Evolutionary conservation across 768 basidiomycete species (phyloP).

Genomic region (Boletus sp.): DNA sequence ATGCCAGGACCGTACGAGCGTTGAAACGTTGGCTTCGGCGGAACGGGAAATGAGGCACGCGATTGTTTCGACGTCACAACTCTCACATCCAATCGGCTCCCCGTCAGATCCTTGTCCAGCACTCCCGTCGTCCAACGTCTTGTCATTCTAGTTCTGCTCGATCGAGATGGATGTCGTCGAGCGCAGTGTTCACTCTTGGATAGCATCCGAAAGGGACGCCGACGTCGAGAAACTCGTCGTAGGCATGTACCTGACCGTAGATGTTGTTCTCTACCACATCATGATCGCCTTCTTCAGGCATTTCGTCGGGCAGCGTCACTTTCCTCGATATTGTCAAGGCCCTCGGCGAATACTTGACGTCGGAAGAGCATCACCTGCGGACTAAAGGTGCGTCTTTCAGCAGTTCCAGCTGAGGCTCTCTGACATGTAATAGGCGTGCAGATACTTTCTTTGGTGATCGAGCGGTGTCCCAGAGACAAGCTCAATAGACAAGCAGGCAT

Average conservation of each 20-base stretch:
- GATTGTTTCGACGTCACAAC: slow-evolving; percentile 1
- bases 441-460: slow-evolving; percentile 72
- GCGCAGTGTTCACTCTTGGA: slow-evolving; percentile 68
- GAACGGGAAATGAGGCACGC: slow-evolving; percentile 8
- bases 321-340: slow-evolving; percentile 81
- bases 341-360: slow-evolving; percentile 83
- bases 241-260: slow-evolving; percentile 41
- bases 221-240: slow-evolving; percentile 56
- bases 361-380: slow-evolving; percentile 75
- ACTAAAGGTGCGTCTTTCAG: slow-evolving; percentile 61
- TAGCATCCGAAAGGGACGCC: slow-evolving; percentile 57
- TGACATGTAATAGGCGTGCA: slow-evolving; percentile 61
- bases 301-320: slow-evolving; percentile 52
- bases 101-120: neutral
- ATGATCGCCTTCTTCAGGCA: slow-evolving; percentile 34
- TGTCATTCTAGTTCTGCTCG: neutral
- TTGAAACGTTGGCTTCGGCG: neutral
- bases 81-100: slow-evolving; percentile 8
- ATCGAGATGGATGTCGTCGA: slow-evolving; percentile 42
- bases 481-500: slow-evolving; percentile 82
- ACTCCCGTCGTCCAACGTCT: neutral
- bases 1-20: slow-evolving; percentile 13
- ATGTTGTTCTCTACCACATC: neutral
- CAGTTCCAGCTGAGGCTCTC: neutral
- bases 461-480: slow-evolving; percentile 52